Evolutionary conservation across 148 eudicot genomes (phyloP), one percentile per base, ranked within the genome.

Genomic region (Mesembryanthemum crystallinum): DNA sequence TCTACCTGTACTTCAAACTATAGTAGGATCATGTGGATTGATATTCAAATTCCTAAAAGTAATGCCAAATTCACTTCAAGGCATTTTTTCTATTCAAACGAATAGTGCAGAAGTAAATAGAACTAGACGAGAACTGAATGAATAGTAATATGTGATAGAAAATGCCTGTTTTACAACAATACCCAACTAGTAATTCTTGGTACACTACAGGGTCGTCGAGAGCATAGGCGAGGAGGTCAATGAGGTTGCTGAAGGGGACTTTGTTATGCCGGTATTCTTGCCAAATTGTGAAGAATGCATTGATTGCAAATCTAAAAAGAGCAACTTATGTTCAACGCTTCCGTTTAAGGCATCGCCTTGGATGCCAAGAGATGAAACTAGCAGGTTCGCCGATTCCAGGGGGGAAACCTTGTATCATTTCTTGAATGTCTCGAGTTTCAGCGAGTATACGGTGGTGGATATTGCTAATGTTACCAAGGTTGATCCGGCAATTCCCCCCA

Each of bases 391-490:
- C 0, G 88, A 89, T 80, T 74, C 87, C 12, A 88, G 89, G 1
- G 99, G 98, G 21, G 86, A 96, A 71, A 78, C 85, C 23, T 25
- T 96, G 71, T 85, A 86, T 78, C 98, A 96, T 83, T 83, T 83
- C 76, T 9, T 96, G 29, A 71, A 59, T 18, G 83, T 91, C 59
- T 96, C 99, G 7, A 96, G 91, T 80, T 96, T 92, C 77, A 83
- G 83, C 8, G 88, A 96, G 74, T 96, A 88, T 69, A 96, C 99
- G 0, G 99, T 96, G 33, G 85, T 91, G 0, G 93, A 96, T 67
- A 65, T 83, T 76, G 90, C 80, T 29, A 86, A 91, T 77, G n/a
- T 92, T 3, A 79, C 84, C 58, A 96, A 91, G 79, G 39, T 92
- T 60, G 90, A 96, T 65, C 82, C 90, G 25, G 75, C 73, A 15